Evolutionary conservation across 805 yeast species (phyloP).

Genomic region (Ogataea wickerhamii): DNA sequence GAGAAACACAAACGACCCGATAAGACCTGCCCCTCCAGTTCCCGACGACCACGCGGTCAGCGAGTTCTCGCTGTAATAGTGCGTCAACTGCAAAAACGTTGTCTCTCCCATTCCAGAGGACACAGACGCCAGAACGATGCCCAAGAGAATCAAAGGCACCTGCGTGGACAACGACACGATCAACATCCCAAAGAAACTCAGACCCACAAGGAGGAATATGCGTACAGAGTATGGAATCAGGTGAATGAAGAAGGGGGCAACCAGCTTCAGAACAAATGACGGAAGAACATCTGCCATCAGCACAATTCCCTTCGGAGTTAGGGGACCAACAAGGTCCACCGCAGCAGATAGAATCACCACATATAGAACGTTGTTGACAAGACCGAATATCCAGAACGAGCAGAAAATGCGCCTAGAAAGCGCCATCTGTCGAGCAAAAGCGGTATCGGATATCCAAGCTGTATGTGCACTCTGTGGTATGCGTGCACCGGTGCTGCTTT

Average conservation of each 20-base stretch:
- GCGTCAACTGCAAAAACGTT: constrained; percentile 84
- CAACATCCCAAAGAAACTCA: constrained; percentile 75
- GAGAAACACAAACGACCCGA: constrained; percentile 73
- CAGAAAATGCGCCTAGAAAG: constrained; percentile 32
- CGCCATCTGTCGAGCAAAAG: constrained; percentile 5
- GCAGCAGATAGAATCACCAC: constrained; percentile 93
- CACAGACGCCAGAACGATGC: constrained; percentile 73
- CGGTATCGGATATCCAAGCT: no score
- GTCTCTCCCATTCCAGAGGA: constrained; percentile 91
- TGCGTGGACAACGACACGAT: constrained; percentile 46
- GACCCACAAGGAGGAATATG: constrained; percentile 47
- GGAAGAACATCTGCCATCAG: constrained; percentile 86
- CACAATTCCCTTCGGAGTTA: constrained; percentile 81
- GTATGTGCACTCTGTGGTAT: no score
- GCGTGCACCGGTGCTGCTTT: no score
- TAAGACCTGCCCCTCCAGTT: constrained; percentile 92
- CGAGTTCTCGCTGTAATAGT: constrained; percentile 55
- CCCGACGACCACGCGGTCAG: constrained; percentile 90
- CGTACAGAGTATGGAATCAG: constrained; percentile 55
- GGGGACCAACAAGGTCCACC: constrained; percentile 80
- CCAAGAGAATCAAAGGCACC: constrained; percentile 47
- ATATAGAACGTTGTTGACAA: constrained; percentile 82
- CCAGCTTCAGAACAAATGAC: constrained; percentile 62
- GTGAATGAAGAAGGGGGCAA: constrained; percentile 80
- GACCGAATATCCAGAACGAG: constrained; percentile 79